phyloP scores from a whole-genome alignment of 2,329 filamentous ascomycete genomes.

The Epichloe hybrida region DNA sequence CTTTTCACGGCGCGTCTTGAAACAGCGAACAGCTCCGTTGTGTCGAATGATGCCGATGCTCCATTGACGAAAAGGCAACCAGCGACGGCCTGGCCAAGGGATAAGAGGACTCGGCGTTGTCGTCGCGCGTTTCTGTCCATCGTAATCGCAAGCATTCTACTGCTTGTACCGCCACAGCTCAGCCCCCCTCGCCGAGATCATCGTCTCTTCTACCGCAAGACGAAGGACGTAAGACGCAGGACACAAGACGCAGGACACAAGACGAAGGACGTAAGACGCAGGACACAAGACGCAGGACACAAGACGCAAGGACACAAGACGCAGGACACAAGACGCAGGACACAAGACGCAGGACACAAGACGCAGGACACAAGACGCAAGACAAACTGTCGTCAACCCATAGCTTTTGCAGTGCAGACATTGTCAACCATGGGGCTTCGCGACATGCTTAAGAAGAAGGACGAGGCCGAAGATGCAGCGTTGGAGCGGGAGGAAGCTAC shows the following conservation, averaged over 20 bases:
- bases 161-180: background rate
- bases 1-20: background rate
- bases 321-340: too few relatives aligned
- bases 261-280: too few relatives aligned
- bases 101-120: background rate
- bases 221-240: too few relatives aligned
- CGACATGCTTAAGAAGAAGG: conserved; percentile 41
- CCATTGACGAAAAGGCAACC: background rate
- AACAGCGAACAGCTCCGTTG: background rate
- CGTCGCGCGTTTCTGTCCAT: background rate
- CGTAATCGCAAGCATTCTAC: background rate
- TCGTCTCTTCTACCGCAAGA: background rate
- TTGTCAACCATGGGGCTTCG: conserved; percentile 32
- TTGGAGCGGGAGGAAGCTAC: conserved; percentile 24
- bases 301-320: too few relatives aligned
- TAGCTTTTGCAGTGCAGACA: background rate
- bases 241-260: too few relatives aligned
- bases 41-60: background rate
- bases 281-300: too few relatives aligned
- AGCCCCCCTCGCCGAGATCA: background rate
- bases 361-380: too few relatives aligned
- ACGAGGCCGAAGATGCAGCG: conserved; percentile 24
- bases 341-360: too few relatives aligned
- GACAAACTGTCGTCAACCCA: background rate
- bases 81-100: background rate